phyloP scores from a whole-genome alignment of 1,284 basidiomycete species.

The Kwoniella shivajii region DNA sequence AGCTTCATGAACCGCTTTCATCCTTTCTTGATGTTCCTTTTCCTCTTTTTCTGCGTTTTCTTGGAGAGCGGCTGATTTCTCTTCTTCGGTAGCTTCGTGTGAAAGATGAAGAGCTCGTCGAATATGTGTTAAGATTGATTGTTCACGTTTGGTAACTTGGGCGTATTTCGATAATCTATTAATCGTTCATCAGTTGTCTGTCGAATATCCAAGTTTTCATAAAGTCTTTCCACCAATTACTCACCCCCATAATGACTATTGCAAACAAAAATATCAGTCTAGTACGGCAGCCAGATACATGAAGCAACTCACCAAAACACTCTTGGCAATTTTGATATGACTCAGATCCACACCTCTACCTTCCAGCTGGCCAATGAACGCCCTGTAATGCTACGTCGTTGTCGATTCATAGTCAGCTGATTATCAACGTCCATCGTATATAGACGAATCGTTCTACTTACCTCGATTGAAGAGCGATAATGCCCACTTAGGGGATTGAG shows the following conservation, averaged over 20 bases:
- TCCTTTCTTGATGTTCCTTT: conserved; percentile 27
- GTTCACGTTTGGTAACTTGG: conserved; percentile 42
- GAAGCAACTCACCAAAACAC: conserved; percentile 49
- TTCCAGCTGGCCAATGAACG: conserved; percentile 63
- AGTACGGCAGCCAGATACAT: no score
- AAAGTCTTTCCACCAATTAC: not conserved
- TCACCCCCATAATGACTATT: conserved; percentile 27
- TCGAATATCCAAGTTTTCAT: no score
- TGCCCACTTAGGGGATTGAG: conserved; percentile 70
- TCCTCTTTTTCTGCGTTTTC: conserved; percentile 29
- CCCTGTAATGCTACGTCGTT: conserved; percentile 62
- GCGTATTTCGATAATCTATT: conserved; percentile 50
- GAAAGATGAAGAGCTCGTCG: conserved; percentile 29
- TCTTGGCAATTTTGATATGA: conserved; percentile 65
- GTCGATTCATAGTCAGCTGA: not conserved
- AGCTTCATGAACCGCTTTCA: conserved; percentile 19
- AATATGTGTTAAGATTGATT: conserved; percentile 31
- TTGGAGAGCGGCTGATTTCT: conserved; percentile 28
- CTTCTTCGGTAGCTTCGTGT: conserved; percentile 32
- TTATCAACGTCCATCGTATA: not conserved
- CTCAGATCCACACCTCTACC: conserved; percentile 65
- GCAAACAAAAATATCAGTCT: not conserved
- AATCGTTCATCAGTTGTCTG: no score
- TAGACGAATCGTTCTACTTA: conserved; percentile 29
- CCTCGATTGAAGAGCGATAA: conserved; percentile 63